Percentiles rank a stretch among this genome's conserved stretches.
Conservation (phyloP, 768 basidiomycete genomes). For the Suillus subalutaceus region DNA sequence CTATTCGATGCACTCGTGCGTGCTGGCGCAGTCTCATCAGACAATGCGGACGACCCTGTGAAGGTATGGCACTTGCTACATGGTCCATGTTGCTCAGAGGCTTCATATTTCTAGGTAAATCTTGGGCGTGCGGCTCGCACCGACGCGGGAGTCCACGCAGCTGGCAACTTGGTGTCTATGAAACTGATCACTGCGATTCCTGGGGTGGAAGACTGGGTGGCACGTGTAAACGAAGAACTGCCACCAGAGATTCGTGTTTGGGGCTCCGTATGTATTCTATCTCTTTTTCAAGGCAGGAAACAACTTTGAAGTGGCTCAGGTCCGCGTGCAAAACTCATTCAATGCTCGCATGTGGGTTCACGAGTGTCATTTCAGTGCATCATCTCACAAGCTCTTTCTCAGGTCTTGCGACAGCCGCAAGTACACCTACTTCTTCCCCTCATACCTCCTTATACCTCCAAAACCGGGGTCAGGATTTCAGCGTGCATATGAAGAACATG, state of each 20-base stretch:
- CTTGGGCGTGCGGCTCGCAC: slow-evolving; percentile 91
- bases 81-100: not conserved
- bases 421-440: slow-evolving; percentile 97
- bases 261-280: slow-evolving; percentile 60
- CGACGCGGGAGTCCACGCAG: slow-evolving; percentile 97
- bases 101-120: slow-evolving; percentile 56
- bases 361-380: not conserved
- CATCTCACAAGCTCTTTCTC: slow-evolving; percentile 11
- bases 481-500: slow-evolving; percentile 42
- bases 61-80: slow-evolving; percentile 54
- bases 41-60: slow-evolving; percentile 88
- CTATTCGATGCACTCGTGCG: slow-evolving; percentile 87
- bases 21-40: slow-evolving; percentile 90
- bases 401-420: slow-evolving; percentile 94
- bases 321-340: slow-evolving; percentile 79
- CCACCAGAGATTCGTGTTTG: slow-evolving; percentile 93
- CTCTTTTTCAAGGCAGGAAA: not conserved
- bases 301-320: slow-evolving; percentile 37
- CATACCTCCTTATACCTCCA: slow-evolving; percentile 90
- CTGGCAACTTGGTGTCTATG: slow-evolving; percentile 89
- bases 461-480: slow-evolving; percentile 71
- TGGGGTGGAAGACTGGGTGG: slow-evolving; percentile 67
- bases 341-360: slow-evolving; percentile 67
- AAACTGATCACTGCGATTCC: slow-evolving; percentile 86
- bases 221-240: slow-evolving; percentile 81